Evolutionary conservation across 2,329 filamentous ascomycete genomes (phyloP).

Genomic region (Fusarium austroafricanum): DNA sequence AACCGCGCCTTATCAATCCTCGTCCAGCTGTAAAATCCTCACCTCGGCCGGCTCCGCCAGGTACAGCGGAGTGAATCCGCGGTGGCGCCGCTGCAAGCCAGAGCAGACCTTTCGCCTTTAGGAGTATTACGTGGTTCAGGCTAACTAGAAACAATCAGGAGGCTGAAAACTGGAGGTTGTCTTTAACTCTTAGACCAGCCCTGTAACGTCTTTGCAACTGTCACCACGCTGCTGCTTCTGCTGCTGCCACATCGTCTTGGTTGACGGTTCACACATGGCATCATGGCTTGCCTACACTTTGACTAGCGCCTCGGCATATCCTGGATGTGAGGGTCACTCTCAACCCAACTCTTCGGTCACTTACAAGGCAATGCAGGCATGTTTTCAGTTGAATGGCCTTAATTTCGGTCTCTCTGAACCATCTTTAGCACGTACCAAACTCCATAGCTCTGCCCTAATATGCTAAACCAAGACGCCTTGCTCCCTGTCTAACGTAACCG

Average conservation of each 20-base stretch:
- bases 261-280: neutral
- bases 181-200: conserved; percentile 11
- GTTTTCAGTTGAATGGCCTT: neutral
- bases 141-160: conserved; percentile 7
- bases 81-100: conserved; percentile 19
- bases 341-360: neutral
- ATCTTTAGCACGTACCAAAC: conserved; percentile 7
- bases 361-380: neutral
- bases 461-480: conserved; percentile 35
- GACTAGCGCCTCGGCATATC: conserved; percentile 7
- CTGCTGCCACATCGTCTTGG: neutral
- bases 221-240: neutral
- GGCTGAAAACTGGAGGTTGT: conserved; percentile 20
- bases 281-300: neutral
- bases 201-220: conserved; percentile 23
- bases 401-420: conserved; percentile 10
- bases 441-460: conserved; percentile 5
- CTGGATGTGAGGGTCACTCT: neutral
- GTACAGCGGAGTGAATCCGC: conserved; percentile 19
- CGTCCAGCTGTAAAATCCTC: neutral
- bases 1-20: conserved; percentile 1
- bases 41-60: conserved; percentile 43
- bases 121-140: conserved; percentile 1
- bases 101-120: conserved; percentile 8
- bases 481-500: conserved; percentile 30